Evolutionary conservation across 2,329 filamentous ascomycete genomes (phyloP), one percentile per base, ranked within the genome.

Genomic region (Aspergillus vadensis): DNA sequence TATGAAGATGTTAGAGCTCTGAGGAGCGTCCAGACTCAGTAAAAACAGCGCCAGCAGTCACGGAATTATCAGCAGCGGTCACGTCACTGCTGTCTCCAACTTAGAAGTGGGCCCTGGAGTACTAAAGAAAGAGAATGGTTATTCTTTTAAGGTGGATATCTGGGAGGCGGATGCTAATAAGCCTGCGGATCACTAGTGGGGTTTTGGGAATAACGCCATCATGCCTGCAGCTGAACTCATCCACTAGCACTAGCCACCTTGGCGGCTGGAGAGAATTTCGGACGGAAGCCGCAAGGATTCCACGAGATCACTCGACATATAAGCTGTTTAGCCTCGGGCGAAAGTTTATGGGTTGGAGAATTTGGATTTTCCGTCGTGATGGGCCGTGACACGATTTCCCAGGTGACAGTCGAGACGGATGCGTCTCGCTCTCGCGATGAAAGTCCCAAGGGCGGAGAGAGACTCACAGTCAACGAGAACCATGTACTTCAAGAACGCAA

Each of bases 401-500:
- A 25, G 1, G 47, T 15, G 25, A 49, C 25, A 17, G 17, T 30
- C 14, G 5, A 49, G 14, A 49, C 25, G 7, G 5, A 30, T 5
- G n/a, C 23, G 8, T 49, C 47, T 30, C 47, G 41, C 47, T 15
- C n/a, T 32, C 47, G 32, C 32, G 21, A 57, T 50, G 47, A 57
- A 21, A 4, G 39, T 17, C 55, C 30, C 30, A 57, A 57, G 30
- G 25, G 3, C 15, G 14, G 17, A 1, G 47, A 49, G 3, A 17
- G 32, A 25, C 50, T 59, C 51, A 2, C 38, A 49, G n/a, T 36
- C 50, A 1, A 51, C 62, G 66, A 68, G 12, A 54, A 59, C 10
- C 53, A 67, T 52, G 62, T 68, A 5, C 49, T 68, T 21, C 66
- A 68, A 44, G 66, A 66, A 5, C 60, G 66, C 17, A 56, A 56